A percentile compares a stretch with the other conserved stretches of the same genome.
These are phyloP conservation scores for Theobroma cacao DNA, from an alignment of 345 rosid species.

Conservation along the genomic window DNA sequence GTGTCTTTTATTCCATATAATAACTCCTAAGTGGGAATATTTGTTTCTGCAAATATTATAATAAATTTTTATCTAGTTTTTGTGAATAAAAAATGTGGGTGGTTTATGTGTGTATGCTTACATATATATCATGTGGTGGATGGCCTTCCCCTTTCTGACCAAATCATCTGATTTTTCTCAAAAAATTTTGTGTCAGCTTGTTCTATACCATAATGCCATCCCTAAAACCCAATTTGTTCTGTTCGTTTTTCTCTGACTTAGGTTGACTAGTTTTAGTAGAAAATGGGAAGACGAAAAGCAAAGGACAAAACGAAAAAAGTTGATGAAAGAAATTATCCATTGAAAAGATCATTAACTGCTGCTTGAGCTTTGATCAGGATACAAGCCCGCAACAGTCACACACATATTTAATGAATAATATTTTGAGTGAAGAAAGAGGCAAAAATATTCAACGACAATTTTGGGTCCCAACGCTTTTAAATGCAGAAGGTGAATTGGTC, in stretches of 20 bases:
- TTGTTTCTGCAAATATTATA: conserved; percentile 29
- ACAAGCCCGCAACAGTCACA: background rate
- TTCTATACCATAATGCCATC: background rate
- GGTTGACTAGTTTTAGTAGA: background rate
- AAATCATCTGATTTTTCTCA: background rate
- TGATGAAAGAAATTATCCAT: background rate
- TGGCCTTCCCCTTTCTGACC: background rate
- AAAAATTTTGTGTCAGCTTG: background rate
- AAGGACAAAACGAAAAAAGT: background rate
- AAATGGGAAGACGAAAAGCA: background rate
- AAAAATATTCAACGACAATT: background rate
- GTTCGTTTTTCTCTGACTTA: background rate
- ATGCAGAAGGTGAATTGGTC: background rate
- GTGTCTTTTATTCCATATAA: conserved; percentile 1
- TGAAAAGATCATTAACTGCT: background rate
- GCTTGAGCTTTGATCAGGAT: background rate
- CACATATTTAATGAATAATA: background rate
- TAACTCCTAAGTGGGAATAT: conserved; percentile 41
- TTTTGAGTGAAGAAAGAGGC: background rate
- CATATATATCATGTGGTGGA: background rate
- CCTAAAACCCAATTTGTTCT: background rate
- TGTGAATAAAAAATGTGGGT: background rate
- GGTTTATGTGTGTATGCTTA: background rate
- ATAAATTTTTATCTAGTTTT: conserved; percentile 17
- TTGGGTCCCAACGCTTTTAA: background rate